Evolutionary conservation across 768 basidiomycete genomes (phyloP).

Genomic region (Aureoboletus auriporus): DNA sequence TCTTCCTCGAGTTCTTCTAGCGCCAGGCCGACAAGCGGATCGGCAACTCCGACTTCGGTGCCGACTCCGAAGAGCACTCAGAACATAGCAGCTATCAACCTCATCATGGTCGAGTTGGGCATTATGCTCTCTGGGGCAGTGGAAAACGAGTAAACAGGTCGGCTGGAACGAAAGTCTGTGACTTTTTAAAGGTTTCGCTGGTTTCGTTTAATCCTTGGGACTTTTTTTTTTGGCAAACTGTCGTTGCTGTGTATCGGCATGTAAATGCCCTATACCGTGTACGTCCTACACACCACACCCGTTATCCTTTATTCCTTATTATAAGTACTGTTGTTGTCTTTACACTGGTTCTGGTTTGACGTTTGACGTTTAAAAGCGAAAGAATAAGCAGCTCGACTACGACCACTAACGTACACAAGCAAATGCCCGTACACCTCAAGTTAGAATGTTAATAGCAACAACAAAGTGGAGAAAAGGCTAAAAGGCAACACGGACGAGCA

Average conservation of each 20-base stretch:
- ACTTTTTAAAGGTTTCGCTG: background rate
- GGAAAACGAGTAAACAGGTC: slow-evolving; percentile 1
- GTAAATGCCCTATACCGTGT: slow-evolving; percentile 19
- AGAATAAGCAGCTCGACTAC: no score
- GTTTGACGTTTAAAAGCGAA: no score
- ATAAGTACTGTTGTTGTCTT: no score
- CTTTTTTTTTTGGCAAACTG: background rate
- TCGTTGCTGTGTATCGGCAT: slow-evolving; percentile 10
- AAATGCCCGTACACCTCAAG: no score
- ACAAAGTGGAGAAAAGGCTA: slow-evolving; percentile 17
- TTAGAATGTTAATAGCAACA: background rate
- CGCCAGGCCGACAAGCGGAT: slow-evolving; percentile 21
- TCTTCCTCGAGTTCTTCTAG: slow-evolving; percentile 17
- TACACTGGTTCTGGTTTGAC: no score
- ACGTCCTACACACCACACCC: background rate
- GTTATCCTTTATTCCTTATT: no score
- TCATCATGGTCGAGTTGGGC: slow-evolving; percentile 35
- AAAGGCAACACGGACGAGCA: slow-evolving; percentile 51
- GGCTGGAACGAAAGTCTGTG: no score
- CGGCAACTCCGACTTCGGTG: slow-evolving; percentile 25
- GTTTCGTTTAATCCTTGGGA: background rate
- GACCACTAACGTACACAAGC: no score
- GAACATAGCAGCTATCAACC: slow-evolving; percentile 32
- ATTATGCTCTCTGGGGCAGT: slow-evolving; percentile 5
- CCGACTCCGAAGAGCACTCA: slow-evolving; percentile 31